Evolutionary conservation across 2,329 filamentous ascomycete species (phyloP).

Genomic region (Fusarium caatingaense): DNA sequence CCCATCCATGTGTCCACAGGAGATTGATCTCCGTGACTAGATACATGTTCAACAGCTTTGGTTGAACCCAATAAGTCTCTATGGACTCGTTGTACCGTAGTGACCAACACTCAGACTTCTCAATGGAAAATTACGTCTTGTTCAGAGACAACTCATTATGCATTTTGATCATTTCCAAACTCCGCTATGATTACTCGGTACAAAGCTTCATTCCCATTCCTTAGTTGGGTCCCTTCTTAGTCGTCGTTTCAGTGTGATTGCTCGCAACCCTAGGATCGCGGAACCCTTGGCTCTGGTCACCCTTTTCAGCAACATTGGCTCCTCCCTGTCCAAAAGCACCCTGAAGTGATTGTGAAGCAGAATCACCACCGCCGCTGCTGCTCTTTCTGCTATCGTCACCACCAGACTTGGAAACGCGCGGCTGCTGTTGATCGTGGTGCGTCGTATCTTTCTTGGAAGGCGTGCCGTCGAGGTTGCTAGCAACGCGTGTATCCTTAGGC

Average conservation of each 20-base stretch:
- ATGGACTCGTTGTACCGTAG: neutral
- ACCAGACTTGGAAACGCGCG: slow-evolving; percentile 16
- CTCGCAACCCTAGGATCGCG: slow-evolving; percentile 29
- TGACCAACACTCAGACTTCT: neutral
- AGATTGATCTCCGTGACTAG: slow-evolving; percentile 25
- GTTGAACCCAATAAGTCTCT: neutral
- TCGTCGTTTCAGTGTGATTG: slow-evolving; percentile 26
- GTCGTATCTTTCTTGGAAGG: slow-evolving; percentile 24
- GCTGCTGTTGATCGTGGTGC: slow-evolving; percentile 21
- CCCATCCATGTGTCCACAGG: slow-evolving; percentile 18
- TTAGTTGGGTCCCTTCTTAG: slow-evolving; percentile 18
- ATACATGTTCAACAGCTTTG: neutral
- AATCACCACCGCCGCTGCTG: neutral
- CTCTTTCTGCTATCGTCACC: neutral
- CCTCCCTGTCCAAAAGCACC: slow-evolving; percentile 27
- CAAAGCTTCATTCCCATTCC: neutral
- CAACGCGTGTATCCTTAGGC: slow-evolving; percentile 34
- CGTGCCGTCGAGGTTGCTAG: slow-evolving; percentile 33
- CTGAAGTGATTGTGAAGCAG: slow-evolving; percentile 4
- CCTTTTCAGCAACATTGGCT: slow-evolving; percentile 12
- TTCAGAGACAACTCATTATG: neutral
- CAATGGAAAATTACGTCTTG: neutral
- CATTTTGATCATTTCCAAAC: slow-evolving; percentile 8
- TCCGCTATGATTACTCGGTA: slow-evolving; percentile 16
- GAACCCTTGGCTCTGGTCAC: slow-evolving; percentile 24